Evolutionary conservation across 352 stramenopile species (phyloP), one percentile per base, ranked within the genome.

Genomic region (Peronospora belbahrii): DNA sequence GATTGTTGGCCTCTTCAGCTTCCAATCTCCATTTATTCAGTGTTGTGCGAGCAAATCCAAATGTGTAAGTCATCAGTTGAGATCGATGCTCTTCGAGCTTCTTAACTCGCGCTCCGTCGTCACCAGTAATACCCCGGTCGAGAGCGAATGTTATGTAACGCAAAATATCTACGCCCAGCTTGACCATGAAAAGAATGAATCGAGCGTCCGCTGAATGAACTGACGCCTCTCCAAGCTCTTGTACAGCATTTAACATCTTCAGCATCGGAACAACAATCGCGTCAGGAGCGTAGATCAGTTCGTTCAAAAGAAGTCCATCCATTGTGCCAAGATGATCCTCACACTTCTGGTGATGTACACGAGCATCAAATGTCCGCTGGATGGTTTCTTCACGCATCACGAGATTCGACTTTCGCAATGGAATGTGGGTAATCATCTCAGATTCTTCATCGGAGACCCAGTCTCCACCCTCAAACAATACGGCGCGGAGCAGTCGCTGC

Each of bases 301-400:
- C 97, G 60, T 99, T 99, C 39, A 98, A 87, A 9, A 99, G 70
- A 17, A 97, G 88, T 3, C 96, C 97, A 45, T 96, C 92, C 60
- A 97, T 95, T 2, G 97, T 98, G 6, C 94, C 86, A 18, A 99
- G 67, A 48, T 95, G 67, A 18, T 94, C 80, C 59, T 85, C 80
- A 36, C 74, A 88, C 43, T 85, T 83, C 39, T 94, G 78, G 37
- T 92, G 78, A 30, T 79, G 62, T 15, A 88, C 56, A 10, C 76
- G 60, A 6, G 77, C 82, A 52, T 94, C 77, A 33, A 89, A 74
- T 5, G 73, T 80, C 22, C 70, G 62, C 48, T 87, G 64, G 30
- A 94, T 65, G 3, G 79, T 75, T 57, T 94, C 82, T 53, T 94
- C 82, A 36, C 81, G 82, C 33, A 91, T 58, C 31, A 88, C 43